These are phyloP conservation scores for Manihot esculenta DNA, from an alignment of 441 rosid species.

Conservation along the genomic window DNA sequence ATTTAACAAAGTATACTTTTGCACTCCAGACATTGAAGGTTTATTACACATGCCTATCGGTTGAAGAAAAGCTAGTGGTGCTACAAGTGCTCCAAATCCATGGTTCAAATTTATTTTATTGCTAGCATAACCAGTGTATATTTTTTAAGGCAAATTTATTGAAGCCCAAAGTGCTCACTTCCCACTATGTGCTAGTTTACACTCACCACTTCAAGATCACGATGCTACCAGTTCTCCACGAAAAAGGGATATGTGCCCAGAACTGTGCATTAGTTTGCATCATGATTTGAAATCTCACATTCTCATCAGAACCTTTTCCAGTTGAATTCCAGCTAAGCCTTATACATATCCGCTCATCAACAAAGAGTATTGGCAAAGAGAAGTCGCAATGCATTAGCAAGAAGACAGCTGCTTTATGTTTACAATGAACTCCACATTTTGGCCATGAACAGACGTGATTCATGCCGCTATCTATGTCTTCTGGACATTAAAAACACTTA, in stretches of 20 bases:
- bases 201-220: background rate
- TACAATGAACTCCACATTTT: background rate
- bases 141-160: background rate
- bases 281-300: too few species aligned
- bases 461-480: background rate
- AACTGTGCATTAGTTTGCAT: background rate
- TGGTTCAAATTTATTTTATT: background rate
- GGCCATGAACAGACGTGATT: background rate
- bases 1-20: background rate
- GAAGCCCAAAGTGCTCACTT: background rate
- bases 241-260: conserved; percentile 3
- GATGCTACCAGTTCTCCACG: background rate
- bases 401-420: background rate
- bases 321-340: background rate
- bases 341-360: background rate
- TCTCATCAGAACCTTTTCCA: background rate
- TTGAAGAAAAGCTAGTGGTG: background rate
- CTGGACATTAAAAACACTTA: background rate
- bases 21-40: background rate
- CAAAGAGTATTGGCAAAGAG: background rate
- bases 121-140: too few species aligned
- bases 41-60: background rate
- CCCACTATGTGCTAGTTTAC: background rate
- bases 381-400: background rate
- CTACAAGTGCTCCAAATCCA: background rate